phyloP scores from a whole-genome alignment of 2,329 filamentous ascomycete species.

The Plenodomus lindquistii region DNA sequence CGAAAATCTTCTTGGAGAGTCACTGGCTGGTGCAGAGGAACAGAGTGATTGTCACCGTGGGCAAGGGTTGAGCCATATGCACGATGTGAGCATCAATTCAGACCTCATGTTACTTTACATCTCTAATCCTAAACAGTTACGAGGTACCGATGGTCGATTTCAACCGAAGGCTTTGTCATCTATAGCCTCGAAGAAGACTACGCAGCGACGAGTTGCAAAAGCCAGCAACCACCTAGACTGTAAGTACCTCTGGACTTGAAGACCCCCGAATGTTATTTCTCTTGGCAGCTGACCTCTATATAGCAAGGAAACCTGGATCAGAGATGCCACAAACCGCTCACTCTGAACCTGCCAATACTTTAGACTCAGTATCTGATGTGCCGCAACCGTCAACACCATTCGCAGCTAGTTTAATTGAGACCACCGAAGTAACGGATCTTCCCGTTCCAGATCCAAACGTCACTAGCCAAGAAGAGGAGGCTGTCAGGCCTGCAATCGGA shows the following conservation, averaged over 20 bases:
- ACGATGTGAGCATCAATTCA: neutral
- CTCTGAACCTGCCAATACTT: neutral
- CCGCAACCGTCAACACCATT: neutral
- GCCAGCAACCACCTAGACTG: neutral
- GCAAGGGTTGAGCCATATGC: neutral
- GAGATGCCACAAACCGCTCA: neutral
- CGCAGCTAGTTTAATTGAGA: neutral
- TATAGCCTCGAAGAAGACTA: neutral
- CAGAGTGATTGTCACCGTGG: too few species aligned
- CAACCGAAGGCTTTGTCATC: neutral
- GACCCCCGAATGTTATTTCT: too few species aligned
- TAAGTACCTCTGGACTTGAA: neutral
- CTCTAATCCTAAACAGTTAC: neutral
- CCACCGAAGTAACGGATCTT: neutral
- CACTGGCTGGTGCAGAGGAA: too few species aligned
- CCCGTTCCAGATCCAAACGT: neutral
- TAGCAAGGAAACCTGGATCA: neutral
- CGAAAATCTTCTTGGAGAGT: too few species aligned
- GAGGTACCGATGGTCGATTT: neutral
- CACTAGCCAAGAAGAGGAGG: neutral
- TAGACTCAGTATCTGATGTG: neutral
- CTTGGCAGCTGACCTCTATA: too few species aligned
- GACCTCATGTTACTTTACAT: neutral
- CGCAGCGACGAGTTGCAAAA: neutral
- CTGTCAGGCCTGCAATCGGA: neutral